phyloP scores from a whole-genome alignment of 192 early-diverging fungal genomes.

The Coemansia biformis region DNA sequence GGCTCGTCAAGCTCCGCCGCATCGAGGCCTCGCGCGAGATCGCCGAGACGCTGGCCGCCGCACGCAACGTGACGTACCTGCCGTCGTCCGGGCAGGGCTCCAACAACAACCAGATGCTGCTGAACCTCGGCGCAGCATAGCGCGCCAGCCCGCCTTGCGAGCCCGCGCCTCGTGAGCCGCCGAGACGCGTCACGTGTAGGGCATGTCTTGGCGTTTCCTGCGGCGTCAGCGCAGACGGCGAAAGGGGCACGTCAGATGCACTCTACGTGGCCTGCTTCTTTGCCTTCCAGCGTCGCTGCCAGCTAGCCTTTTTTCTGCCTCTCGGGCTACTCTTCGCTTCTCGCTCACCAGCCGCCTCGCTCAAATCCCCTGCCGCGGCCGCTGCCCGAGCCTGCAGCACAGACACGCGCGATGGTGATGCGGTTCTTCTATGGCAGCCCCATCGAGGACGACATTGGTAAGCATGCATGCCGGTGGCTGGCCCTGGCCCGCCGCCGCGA shows the following conservation, averaged over 20 bases:
- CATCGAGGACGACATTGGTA: slow-evolving; percentile 51
- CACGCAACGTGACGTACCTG: slow-evolving; percentile 53
- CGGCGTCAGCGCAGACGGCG: no score
- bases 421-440: slow-evolving; percentile 48
- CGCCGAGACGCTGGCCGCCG: slow-evolving; percentile 73
- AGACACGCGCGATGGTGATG: slow-evolving; percentile 28
- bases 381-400: background rate
- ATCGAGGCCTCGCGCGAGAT: slow-evolving; percentile 98
- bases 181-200: background rate
- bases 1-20: slow-evolving; percentile 89
- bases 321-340: no score
- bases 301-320: no score
- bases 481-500: no score
- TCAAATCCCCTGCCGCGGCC: background rate
- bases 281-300: no score
- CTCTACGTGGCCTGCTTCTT: no score
- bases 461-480: no score
- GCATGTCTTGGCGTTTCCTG: slow-evolving; percentile 1
- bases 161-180: no score
- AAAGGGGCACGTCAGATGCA: no score
- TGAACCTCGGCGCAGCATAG: no score
- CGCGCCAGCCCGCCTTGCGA: no score
- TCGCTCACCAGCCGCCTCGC: background rate
- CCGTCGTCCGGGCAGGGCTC: background rate
- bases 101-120: no score